Evolutionary conservation across 306 rosid species (phyloP), one percentile per base, ranked within the genome.

Genomic region (Purshia tridentata): DNA sequence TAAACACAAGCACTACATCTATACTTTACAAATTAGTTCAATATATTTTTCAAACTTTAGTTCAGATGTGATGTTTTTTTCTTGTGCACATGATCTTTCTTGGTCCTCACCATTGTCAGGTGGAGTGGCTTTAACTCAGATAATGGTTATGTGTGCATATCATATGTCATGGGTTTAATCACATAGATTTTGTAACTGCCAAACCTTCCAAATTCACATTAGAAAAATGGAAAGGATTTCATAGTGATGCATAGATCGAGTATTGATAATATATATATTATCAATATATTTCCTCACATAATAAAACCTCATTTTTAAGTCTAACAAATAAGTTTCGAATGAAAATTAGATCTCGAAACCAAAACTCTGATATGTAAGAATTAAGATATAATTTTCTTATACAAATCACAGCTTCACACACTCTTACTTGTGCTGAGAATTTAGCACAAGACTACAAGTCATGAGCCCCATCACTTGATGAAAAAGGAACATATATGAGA

Each of bases 41-140:
- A n/a, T 8, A n/a, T n/a, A n/a, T n/a, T 50, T 63, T 63, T 11
- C 50, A 61, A 71, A 41, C 22, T 53, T 72, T 83, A 68, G 51
- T n/a, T 35, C 14, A 52, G 39, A 54, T 71, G 35, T 15, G 48
- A 13, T 10, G 13, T 41, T 22, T 67, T 76, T 69, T 15, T 29
- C 20, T 54, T 15, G 48, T 50, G 16, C 46, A 54, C 41, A 42
- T n/a, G 46, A 12, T 45, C 62, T 16, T 45, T 63, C 50, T 37
- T 53, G 65, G 44, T 63, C 35, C 61, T 59, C 67, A 16, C 69
- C 48, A 45, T 18, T 63, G 6, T 64, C 51, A 10, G 10, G 69
- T 42, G 23, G 52, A 20, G 9, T 44, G 50, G 52, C 35, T 29
- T 29, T 29, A 29, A 29, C 2, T 29, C 2, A 29, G 35, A 29